These are phyloP conservation scores for Colletotrichum zoysiae DNA, from an alignment of 2,329 filamentous ascomycete genomes.

Conservation along the genomic window DNA sequence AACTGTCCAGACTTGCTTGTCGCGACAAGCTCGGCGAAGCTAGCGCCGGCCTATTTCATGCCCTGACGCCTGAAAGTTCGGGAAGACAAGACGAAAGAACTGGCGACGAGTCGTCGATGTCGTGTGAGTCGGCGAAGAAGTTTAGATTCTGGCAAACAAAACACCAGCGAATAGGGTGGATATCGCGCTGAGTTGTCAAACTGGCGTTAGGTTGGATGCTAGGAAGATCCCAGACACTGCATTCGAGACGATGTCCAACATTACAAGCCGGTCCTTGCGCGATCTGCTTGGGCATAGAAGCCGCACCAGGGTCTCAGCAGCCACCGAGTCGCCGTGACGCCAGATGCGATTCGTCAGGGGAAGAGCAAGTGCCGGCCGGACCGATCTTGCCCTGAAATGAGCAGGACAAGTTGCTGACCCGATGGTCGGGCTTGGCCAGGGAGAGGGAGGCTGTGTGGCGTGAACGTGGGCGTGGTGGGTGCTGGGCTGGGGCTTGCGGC, in stretches of 20 bases:
- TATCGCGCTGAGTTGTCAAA: slow-evolving; percentile 54
- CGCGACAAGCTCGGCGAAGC: slow-evolving; percentile 43
- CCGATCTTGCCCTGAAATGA: slow-evolving; percentile 35
- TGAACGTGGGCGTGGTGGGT: slow-evolving; percentile 5
- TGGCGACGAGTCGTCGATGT: slow-evolving; percentile 42
- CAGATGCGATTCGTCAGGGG: slow-evolving; percentile 42
- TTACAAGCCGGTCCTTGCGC: slow-evolving; percentile 58
- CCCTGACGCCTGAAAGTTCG: slow-evolving; percentile 42
- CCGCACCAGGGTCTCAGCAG: slow-evolving; percentile 57
- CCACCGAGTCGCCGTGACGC: slow-evolving; percentile 35
- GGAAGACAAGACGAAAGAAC: slow-evolving; percentile 40
- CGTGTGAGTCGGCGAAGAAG: slow-evolving; percentile 41
- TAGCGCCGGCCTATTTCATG: slow-evolving; percentile 41
- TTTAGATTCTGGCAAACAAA: slow-evolving; percentile 44
- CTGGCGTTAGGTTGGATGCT: slow-evolving; percentile 53
- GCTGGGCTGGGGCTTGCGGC: slow-evolving; percentile 28
- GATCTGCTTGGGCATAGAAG: slow-evolving; percentile 54
- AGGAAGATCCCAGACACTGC: slow-evolving; percentile 56
- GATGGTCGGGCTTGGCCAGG: not conserved
- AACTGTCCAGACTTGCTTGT: slow-evolving; percentile 41
- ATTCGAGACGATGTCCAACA: slow-evolving; percentile 53
- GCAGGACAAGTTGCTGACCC: slow-evolving; percentile 16
- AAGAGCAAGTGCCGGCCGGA: slow-evolving; percentile 31
- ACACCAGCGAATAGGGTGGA: slow-evolving; percentile 46
- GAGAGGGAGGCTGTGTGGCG: slow-evolving; percentile 7